These are phyloP conservation scores for Xylariales sp. DNA, from an alignment of 2,329 filamentous ascomycete genomes.

Conservation along the genomic window DNA sequence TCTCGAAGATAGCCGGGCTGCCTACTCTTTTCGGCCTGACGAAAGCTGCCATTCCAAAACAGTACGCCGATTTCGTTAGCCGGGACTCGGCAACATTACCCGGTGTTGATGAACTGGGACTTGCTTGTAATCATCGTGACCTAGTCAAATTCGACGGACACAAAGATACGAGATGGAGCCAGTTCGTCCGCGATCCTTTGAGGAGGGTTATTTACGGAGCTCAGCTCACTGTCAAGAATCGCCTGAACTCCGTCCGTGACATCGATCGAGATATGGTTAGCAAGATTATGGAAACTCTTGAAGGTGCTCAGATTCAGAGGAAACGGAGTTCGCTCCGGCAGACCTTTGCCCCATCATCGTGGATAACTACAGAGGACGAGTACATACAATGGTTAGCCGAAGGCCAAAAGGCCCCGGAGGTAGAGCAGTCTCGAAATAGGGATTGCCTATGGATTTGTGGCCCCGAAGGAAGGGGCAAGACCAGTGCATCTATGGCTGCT, in stretches of 20 bases:
- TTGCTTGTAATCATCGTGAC: constrained; percentile 54
- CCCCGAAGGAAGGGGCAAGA: constrained; percentile 57
- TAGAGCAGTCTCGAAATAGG: constrained; percentile 33
- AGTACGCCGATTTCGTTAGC: constrained; percentile 54
- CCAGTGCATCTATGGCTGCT: constrained; percentile 54
- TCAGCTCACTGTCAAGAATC: constrained; percentile 51
- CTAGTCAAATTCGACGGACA: constrained; percentile 57
- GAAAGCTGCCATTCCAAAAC: constrained; percentile 49
- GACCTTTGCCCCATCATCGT: constrained; percentile 52
- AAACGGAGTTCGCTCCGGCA: constrained; percentile 50
- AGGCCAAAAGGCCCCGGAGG: constrained; percentile 7
- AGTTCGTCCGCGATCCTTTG: constrained; percentile 53
- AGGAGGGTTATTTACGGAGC: constrained; percentile 54
- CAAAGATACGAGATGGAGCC: constrained; percentile 53
- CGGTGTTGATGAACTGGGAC: constrained; percentile 51
- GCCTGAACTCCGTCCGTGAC: constrained; percentile 53
- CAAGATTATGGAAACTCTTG: constrained; percentile 50
- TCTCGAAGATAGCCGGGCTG: constrained; percentile 52
- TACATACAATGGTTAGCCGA: constrained; percentile 53
- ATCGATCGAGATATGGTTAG: constrained; percentile 52
- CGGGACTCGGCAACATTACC: constrained; percentile 55
- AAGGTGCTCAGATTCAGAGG: constrained; percentile 50
- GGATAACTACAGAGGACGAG: constrained; percentile 53
- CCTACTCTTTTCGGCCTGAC: constrained; percentile 46
- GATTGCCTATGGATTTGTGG: constrained; percentile 56